Conservation (phyloP, 2,329 filamentous ascomycete genomes). For the Westerdykella sp. region DNA sequence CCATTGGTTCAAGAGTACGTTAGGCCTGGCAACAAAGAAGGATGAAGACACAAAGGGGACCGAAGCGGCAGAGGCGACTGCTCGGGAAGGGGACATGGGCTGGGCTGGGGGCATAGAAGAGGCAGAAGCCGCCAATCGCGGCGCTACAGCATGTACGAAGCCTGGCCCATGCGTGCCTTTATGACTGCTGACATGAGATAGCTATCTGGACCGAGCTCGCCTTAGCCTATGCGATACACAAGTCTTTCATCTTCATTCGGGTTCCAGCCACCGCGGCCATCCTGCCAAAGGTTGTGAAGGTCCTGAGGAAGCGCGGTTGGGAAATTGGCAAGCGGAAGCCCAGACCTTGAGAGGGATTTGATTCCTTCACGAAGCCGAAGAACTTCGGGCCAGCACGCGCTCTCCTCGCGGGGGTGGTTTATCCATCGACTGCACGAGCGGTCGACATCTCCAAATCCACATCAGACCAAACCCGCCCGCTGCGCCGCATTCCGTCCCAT, state of each 20-base stretch:
- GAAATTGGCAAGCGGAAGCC: conserved; percentile 75
- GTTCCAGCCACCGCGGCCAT: conserved; percentile 87
- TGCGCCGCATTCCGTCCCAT: too few relatives aligned
- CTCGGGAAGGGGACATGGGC: conserved; percentile 24
- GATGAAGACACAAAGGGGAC: conserved; percentile 22
- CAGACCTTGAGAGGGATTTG: conserved; percentile 11
- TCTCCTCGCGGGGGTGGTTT: too few relatives aligned
- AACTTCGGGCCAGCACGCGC: too few relatives aligned
- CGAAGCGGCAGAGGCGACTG: conserved; percentile 31
- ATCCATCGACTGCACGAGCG: too few relatives aligned
- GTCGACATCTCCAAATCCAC: too few relatives aligned
- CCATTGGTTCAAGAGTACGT: conserved; percentile 50
- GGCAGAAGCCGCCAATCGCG: conserved; percentile 55
- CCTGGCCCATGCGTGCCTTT: not conserved
- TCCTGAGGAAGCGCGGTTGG: conserved; percentile 83
- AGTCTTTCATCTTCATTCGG: conserved; percentile 94
- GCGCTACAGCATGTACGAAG: conserved; percentile 64
- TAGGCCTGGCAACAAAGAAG: conserved; percentile 43
- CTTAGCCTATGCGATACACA: conserved; percentile 94
- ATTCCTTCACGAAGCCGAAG: not conserved
- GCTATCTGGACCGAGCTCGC: conserved; percentile 79
- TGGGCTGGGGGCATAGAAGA: conserved; percentile 50
- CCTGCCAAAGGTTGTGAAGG: conserved; percentile 90
- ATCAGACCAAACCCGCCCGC: too few relatives aligned
- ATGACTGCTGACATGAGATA: conserved; percentile 27